Evolutionary conservation across 352 stramenopile genomes (phyloP).

Genomic region (Phytophthora citrophthora): DNA sequence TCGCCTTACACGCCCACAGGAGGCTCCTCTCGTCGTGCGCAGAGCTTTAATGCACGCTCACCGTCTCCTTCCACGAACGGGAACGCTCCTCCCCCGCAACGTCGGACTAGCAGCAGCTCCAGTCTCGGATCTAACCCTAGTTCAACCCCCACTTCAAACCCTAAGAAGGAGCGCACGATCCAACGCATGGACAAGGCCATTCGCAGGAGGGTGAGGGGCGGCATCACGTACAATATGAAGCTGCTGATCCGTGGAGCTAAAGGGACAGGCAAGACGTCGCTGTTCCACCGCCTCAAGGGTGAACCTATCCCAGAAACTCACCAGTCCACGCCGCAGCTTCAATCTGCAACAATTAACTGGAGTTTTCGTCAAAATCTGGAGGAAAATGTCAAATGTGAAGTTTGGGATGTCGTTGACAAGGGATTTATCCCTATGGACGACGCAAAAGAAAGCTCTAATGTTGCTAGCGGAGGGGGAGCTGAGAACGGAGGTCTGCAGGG

Average conservation of each 20-base stretch:
- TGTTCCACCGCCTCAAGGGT: constrained; percentile 87
- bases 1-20: constrained; percentile 41
- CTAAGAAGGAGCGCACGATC: constrained; percentile 63
- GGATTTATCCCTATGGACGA: constrained; percentile 48
- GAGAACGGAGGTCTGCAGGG: constrained; percentile 31
- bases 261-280: constrained; percentile 89
- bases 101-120: constrained; percentile 22
- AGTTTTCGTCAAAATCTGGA: constrained; percentile 66
- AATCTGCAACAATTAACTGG: constrained; percentile 91
- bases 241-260: constrained; percentile 83
- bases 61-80: constrained; percentile 15
- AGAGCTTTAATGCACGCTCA: constrained; percentile 51
- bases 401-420: constrained; percentile 92
- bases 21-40: constrained; percentile 31
- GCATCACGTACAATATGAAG: constrained; percentile 94
- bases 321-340: constrained; percentile 82
- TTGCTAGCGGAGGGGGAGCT: not conserved
- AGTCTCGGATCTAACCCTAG: constrained; percentile 15
- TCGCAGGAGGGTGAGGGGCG: constrained; percentile 75
- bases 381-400: constrained; percentile 90
- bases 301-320: constrained; percentile 75
- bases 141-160: constrained; percentile 19
- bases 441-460: not conserved
- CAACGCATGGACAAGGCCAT: constrained; percentile 87
- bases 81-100: constrained; percentile 10